Conservation (phyloP, 441 rosid species). For the Oxalis stricta region DNA sequence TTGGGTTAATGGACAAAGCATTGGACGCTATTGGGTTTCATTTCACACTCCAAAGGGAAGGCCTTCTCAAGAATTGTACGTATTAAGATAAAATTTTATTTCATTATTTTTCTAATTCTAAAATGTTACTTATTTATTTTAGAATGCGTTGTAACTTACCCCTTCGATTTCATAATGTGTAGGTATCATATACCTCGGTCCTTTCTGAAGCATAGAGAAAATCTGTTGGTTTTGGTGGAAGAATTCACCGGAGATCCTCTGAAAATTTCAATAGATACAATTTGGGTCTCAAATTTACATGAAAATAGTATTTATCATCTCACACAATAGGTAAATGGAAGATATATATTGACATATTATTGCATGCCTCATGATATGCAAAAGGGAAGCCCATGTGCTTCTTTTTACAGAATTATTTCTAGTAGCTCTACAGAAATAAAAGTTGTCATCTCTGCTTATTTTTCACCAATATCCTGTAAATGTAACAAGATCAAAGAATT, state of each 20-base stretch:
- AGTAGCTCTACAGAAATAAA: no score
- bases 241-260: slow-evolving; percentile 62
- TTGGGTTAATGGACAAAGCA: slow-evolving; percentile 57
- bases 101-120: background rate
- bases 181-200: slow-evolving; percentile 66
- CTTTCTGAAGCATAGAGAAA: slow-evolving; percentile 30
- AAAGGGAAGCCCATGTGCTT: no score
- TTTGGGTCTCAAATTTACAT: slow-evolving; percentile 19
- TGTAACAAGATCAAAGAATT: no score
- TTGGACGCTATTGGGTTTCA: slow-evolving; percentile 66
- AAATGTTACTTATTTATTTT: background rate
- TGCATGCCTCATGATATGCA: no score
- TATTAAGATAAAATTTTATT: background rate
- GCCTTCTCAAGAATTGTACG: slow-evolving; percentile 50
- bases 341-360: background rate
- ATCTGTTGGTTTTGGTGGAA: slow-evolving; percentile 44
- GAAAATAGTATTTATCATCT: background rate
- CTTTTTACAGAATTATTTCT: no score
- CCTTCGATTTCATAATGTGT: background rate
- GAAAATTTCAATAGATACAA: slow-evolving; percentile 31
- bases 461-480: no score
- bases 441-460: no score
- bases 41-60: slow-evolving; percentile 33
- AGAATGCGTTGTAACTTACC: background rate
- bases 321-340: background rate